Conservation (phyloP, 148 eudicot genomes). For the Rhododendron vialii region DNA sequence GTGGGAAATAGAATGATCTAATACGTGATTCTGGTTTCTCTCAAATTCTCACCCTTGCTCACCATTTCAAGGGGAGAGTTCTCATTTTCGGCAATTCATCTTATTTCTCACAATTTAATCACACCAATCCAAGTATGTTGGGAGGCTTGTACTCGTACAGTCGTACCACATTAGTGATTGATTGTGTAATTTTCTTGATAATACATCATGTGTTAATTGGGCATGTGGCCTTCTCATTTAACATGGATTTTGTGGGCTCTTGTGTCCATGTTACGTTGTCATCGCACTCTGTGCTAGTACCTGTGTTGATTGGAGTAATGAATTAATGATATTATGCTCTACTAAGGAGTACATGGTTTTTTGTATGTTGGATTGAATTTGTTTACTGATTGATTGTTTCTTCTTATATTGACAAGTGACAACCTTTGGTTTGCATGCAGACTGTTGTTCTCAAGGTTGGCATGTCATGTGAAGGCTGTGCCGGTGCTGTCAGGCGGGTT, state of each 20-base stretch:
- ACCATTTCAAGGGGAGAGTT: background rate
- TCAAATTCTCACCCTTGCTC: background rate
- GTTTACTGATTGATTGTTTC: background rate
- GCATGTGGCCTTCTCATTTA: background rate
- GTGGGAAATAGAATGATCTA: background rate
- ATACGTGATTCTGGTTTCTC: background rate
- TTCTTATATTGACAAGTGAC: background rate
- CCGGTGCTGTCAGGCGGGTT: slow-evolving; percentile 84
- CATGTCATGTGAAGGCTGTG: slow-evolving; percentile 91
- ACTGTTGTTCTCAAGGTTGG: slow-evolving; percentile 82
- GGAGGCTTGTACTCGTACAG: background rate
- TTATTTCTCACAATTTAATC: background rate
- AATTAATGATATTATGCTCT: background rate
- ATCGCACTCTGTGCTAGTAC: background rate
- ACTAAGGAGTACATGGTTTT: background rate
- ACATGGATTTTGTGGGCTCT: background rate
- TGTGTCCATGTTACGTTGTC: background rate
- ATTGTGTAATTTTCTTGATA: background rate
- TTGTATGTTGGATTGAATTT: background rate
- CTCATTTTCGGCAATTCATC: background rate
- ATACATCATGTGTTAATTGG: background rate
- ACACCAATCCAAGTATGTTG: background rate
- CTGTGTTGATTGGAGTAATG: background rate
- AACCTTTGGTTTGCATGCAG: slow-evolving; percentile 32
- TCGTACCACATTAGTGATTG: background rate